Base-by-base conservation (phyloP, 1,284 basidiomycete genomes). In the Cystobasidium slooffiae region DNA sequence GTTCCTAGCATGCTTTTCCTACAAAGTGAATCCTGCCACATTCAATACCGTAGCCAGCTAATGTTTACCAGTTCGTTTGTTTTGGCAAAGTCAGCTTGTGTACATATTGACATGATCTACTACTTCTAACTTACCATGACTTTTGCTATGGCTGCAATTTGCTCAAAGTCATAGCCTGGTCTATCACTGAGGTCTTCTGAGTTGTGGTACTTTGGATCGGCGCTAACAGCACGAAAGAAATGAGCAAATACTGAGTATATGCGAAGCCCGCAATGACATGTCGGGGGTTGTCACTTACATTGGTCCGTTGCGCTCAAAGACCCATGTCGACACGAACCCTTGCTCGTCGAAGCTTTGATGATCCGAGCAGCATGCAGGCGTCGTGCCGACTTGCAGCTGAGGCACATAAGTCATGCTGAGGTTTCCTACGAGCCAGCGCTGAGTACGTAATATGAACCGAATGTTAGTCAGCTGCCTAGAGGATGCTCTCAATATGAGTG, bases 221-320 rank as follows among this genome's bases (percentile, higher is more conserved):
- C 66, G 24, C 55, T 67, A 55, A 12, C 47, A 14, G 20, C 24
- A 18, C 12, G 18, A 24, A 46, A 44, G 56, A 12, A 22, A 12
- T 37, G 10, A 39, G 39, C n/a, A 70, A 14, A 16, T 4, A 24
- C 9, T 12, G 37, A 44, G 31, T 16, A 20, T 20, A n/a, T n/a
- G 7, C 18, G 12, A 49, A 14, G 55, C 43, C 24, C 22, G 44
- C 37, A 44, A 22, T 22, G 16, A 31, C 22, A 16, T 20, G 31
- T 22, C 20, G 14, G 18, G 2, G 31, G 52, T 49, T 5, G n/a
- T 14, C 31, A 24, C 61, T 70, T 51, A 72, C 61, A 83, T 82
- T 0, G 81, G 77, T 0, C 81, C 82, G 61, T 81, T 81, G 1
- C 82, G 74, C 67, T 83, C 82, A 56, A 83, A 83, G 31, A 78